Evolutionary conservation across 1,284 basidiomycete species (phyloP), one percentile per base, ranked within the genome.

Genomic region (Puccinia triticina): DNA sequence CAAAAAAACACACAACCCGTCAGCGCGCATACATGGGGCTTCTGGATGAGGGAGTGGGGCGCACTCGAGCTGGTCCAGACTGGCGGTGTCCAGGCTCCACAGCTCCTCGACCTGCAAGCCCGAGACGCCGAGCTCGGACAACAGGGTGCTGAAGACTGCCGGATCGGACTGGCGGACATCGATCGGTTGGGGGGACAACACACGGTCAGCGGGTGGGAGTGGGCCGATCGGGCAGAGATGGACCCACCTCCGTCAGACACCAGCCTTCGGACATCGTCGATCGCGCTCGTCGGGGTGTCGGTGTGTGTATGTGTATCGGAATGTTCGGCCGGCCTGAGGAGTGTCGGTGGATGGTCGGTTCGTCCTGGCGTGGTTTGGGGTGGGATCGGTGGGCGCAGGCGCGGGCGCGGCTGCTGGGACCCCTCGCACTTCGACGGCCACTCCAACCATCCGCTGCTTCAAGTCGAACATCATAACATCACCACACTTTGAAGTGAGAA

Each of bases 91-190:
- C 23, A 84, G 48, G 3, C 80, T 80, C 57, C 77, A 84, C 34
- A 83, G 71, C 64, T 87, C 88, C 85, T 86, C 88, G 40, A 89
- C 88, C 84, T 89, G 88, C 26, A 89, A 84, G 0, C 89, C 89
- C 48, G 86, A 86, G 1, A 89, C 88, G 77, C 89, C 89, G 40
- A 89, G 85, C 53, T 88, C 87, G 16, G 84, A 81, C 46, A 89
- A 85, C 7, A 89, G 85, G 40, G 88, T 87, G 0, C 87, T 88
- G 84, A 89, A 89, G 29, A 89, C 86, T 50, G 88, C 87, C 1
- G 88, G 88, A 77, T 89, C 88, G 29, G 77, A 79, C 77, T 79
- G n/a, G n/a, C n/a, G n/a, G 26, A 2, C 37, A 40, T 14, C 21
- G 11, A 23, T 48, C 12, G 7, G 48, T 61, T 8, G 18, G 64